Base-by-base conservation (phyloP, 2,329 filamentous ascomycete genomes). In the Stylonectria norvegica region DNA sequence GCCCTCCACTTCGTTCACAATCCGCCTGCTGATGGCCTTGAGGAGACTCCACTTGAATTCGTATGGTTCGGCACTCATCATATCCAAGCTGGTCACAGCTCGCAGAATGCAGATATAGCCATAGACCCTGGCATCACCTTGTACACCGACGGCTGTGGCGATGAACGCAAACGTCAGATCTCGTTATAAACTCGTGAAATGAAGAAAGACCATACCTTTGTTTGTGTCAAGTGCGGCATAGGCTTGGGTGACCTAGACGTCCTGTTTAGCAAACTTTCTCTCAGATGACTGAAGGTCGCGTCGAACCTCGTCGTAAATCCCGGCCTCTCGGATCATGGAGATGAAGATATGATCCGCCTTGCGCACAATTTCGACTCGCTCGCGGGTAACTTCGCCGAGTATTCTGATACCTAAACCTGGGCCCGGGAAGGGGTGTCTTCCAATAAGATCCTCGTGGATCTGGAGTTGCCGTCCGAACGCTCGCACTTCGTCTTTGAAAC, bases 341-440 rank as follows among this genome's bases (percentile, higher is more conserved):
- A 89, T 86, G 67, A 85, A 88, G 57, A 89, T 88, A 58, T 76
- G 59, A 57, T 89, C 85, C 2, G 85, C 85, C 59, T 84, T 70
- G 17, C 85, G 70, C 4, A 80, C 86, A 48, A 93, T 89, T 40
- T 79, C 78, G 10, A 93, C 82, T 34, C 83, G 78, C 58, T 89
- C 83, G 4, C 73, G 75, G 3, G 86, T 93, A 16, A 94, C 83
- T 56, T 91, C 89, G 27, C 89, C 89, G 1, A 94, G 70, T 45
- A 94, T 83, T 40, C 86, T 76, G 51, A 90, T 85, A n/a, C 78
- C 86, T 45, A 91, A 78, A 36, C 64, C 73, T 0, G 70, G 83
- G 27, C 86, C 85, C 0, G 84, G 84, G 73, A 89, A 89, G 17
- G 85, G 85, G 58, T 89, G 86, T 20, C 86, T 36, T 9, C 15